Evolutionary conservation across 1,284 basidiomycete species (phyloP).

Genomic region (Pseudozyma pruni): DNA sequence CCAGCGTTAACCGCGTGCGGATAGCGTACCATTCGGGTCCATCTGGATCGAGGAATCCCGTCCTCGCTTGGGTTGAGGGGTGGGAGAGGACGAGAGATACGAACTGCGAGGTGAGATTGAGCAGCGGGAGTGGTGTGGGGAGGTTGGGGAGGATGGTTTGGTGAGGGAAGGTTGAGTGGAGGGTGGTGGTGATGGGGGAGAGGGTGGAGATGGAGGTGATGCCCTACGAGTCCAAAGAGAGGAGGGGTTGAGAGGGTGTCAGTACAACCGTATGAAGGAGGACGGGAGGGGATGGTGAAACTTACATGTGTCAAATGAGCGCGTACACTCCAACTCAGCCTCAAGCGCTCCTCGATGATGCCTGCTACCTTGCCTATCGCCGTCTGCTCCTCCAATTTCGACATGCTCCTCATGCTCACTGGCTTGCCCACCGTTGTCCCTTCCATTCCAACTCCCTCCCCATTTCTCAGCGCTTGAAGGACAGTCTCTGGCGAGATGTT

Average conservation of each 20-base stretch:
- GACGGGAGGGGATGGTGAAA: not conserved
- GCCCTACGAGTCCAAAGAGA: not conserved
- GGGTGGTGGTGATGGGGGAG: constrained; percentile 7
- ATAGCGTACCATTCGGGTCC: constrained; percentile 31
- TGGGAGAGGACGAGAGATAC: constrained; percentile 6
- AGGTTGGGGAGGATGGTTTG: constrained; percentile 16
- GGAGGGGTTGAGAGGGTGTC: not conserved
- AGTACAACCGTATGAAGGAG: not conserved
- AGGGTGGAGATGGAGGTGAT: constrained; percentile 17
- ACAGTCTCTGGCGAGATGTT: not conserved
- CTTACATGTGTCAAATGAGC: constrained; percentile 18
- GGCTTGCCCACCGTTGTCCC: not conserved
- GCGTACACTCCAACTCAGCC: constrained; percentile 9
- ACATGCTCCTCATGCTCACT: constrained; percentile 1
- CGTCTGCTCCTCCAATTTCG: not conserved
- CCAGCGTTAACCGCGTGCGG: constrained; percentile 8
- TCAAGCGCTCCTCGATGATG: constrained; percentile 15
- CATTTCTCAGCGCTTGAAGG: not conserved
- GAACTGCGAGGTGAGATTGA: constrained; percentile 11
- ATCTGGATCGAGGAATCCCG: constrained; percentile 28
- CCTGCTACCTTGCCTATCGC: constrained; percentile 1
- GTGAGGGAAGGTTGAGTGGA: constrained; percentile 23
- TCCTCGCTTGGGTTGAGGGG: constrained; percentile 1
- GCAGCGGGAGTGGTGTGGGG: constrained; percentile 22
- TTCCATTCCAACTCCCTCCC: not conserved